These are phyloP conservation scores for Leishmania arabica DNA, from an alignment of 208 protist species.

Conservation along the genomic window DNA sequence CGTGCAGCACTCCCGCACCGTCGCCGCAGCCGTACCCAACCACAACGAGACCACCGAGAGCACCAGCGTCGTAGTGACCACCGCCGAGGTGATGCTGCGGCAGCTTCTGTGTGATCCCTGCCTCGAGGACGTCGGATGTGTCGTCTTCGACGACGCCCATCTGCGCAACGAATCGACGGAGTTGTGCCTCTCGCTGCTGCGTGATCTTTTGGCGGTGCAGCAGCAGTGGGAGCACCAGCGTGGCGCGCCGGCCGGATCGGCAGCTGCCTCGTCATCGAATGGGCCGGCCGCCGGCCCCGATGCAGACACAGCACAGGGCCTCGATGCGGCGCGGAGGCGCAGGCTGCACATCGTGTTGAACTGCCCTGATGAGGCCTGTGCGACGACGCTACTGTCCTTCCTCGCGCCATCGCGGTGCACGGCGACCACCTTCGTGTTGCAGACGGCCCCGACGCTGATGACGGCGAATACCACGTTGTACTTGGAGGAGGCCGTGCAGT, in stretches of 20 bases:
- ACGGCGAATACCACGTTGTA: slow-evolving; percentile 46
- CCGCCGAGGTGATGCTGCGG: slow-evolving; percentile 78
- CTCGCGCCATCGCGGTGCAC: slow-evolving; percentile 42
- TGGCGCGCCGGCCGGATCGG: slow-evolving; percentile 13
- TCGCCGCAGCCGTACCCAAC: slow-evolving; percentile 47
- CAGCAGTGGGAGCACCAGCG: slow-evolving; percentile 29
- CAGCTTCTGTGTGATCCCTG: slow-evolving; percentile 84
- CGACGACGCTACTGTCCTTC: slow-evolving; percentile 50
- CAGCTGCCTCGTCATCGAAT: not conserved
- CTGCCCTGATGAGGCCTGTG: slow-evolving; percentile 65
- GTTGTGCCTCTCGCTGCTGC: slow-evolving; percentile 71
- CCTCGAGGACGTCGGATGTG: slow-evolving; percentile 69
- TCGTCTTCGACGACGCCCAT: slow-evolving; percentile 87
- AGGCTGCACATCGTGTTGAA: slow-evolving; percentile 66
- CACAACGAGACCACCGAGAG: slow-evolving; percentile 51
- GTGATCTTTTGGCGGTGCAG: slow-evolving; percentile 42
- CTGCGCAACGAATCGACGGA: slow-evolving; percentile 70
- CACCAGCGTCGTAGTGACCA: slow-evolving; percentile 76
- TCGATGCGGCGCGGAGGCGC: slow-evolving; percentile 6
- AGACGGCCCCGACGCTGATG: slow-evolving; percentile 11
- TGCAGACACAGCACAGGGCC: slow-evolving; percentile 11
- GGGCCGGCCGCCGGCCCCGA: not conserved
- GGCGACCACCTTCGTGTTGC: slow-evolving; percentile 19
- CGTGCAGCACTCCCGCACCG: slow-evolving; percentile 34
- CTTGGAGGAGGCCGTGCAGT: slow-evolving; percentile 85